A percentile compares a stretch with the other conserved stretches of the same genome.
These are phyloP conservation scores for Ilyonectria sp. DNA, from an alignment of 2,329 filamentous ascomycete genomes.

Conservation along the genomic window DNA sequence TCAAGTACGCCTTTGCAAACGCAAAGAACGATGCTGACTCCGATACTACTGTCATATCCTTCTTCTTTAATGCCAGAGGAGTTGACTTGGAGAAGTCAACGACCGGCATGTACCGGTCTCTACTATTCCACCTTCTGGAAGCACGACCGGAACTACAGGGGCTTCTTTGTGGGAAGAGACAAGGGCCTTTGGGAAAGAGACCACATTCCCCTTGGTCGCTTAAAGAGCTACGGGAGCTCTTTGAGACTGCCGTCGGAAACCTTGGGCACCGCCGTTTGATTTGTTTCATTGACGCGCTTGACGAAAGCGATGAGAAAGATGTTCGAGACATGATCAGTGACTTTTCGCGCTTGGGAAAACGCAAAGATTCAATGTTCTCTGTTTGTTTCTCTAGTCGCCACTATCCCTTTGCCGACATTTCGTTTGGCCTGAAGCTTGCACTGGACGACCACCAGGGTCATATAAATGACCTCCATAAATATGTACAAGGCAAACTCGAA, in stretches of 20 bases:
- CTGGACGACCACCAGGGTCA: too few species aligned
- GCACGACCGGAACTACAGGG: constrained; percentile 51
- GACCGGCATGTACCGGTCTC: constrained; percentile 64
- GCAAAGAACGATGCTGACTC: not conserved
- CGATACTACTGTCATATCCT: constrained; percentile 52
- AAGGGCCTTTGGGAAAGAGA: not conserved
- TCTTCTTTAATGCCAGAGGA: constrained; percentile 66
- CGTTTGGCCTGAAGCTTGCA: too few species aligned
- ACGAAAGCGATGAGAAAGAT: not conserved
- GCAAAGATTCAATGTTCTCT: not conserved
- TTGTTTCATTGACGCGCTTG: not conserved
- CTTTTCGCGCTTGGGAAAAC: not conserved
- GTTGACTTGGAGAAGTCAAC: constrained; percentile 60
- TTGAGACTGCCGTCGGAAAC: not conserved
- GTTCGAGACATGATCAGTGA: not conserved
- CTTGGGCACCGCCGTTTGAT: not conserved
- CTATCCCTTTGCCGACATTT: constrained; percentile 52
- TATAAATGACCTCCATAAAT: too few species aligned
- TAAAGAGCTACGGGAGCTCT: not conserved
- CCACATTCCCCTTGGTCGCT: not conserved
- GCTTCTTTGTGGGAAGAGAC: constrained; percentile 45
- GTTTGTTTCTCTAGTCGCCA: constrained; percentile 49
- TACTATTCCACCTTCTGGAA: constrained; percentile 62
- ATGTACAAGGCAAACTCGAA: too few species aligned
- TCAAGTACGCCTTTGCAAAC: constrained; percentile 56